Conservation (phyloP, 176 grass and related monocot species). For the Cocos nucifera region DNA sequence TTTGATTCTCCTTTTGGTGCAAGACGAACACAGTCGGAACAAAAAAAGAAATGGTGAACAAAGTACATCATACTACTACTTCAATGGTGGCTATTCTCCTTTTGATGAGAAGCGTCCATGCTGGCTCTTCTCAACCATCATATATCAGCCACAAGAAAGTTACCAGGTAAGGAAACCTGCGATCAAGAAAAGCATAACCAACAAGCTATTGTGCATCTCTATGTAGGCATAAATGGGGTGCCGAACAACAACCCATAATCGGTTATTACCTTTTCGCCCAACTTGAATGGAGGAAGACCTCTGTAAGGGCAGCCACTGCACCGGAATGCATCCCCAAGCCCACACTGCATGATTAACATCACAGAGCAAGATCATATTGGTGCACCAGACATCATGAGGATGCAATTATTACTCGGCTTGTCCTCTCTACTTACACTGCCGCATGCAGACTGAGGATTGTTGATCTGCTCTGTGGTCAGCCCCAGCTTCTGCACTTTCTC, state of each 20-base stretch:
- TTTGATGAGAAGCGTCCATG: not conserved
- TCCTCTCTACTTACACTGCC: constrained; percentile 50
- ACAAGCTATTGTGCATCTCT: too few relatives aligned
- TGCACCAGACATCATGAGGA: too few relatives aligned
- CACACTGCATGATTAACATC: constrained; percentile 43
- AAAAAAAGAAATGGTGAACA: too few relatives aligned
- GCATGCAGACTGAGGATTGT: constrained; percentile 79
- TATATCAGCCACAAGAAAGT: constrained; percentile 20
- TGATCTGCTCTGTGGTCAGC: constrained; percentile 72
- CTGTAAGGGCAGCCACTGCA: constrained; percentile 80
- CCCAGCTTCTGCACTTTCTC: constrained; percentile 74
- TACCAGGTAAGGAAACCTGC: constrained; percentile 9
- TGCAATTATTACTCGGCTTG: too few relatives aligned
- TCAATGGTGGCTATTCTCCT: too few relatives aligned
- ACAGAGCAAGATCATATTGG: not conserved
- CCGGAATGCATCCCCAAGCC: constrained; percentile 84
- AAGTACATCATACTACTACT: too few relatives aligned
- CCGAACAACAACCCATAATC: not conserved
- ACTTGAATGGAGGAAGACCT: constrained; percentile 71
- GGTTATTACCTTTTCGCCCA: constrained; percentile 67
- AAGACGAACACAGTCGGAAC: too few relatives aligned
- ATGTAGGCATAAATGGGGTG: too few relatives aligned
- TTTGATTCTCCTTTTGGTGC: too few relatives aligned
- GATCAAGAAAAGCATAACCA: not conserved
- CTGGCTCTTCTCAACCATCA: not conserved